A percentile compares a stretch with the other conserved stretches of the same genome.
These are phyloP conservation scores for Ophiostoma ips DNA, from an alignment of 2,329 filamentous ascomycete species.

Conservation along the genomic window DNA sequence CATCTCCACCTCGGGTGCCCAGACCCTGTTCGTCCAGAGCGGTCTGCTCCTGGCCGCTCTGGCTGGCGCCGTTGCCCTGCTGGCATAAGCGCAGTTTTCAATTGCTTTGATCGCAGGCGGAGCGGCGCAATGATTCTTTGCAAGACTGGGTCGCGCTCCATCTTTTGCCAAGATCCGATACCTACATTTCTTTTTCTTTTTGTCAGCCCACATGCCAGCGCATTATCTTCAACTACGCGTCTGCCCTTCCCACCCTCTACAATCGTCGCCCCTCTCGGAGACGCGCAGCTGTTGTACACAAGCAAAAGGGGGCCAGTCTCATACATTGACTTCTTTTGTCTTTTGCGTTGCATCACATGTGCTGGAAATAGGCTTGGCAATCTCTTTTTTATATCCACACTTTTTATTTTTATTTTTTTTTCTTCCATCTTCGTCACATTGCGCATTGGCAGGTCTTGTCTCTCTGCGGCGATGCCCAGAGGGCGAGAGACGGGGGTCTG, in stretches of 20 bases:
- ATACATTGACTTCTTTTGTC: too few species aligned
- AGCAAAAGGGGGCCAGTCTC: neutral
- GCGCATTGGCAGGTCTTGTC: neutral
- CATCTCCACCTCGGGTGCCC: conserved; percentile 18
- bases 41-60: conserved; percentile 27
- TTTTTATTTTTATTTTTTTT: neutral
- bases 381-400: neutral
- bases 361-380: neutral
- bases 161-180: neutral
- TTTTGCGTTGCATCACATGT: neutral
- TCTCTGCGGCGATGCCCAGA: neutral
- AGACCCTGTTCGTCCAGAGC: conserved; percentile 24
- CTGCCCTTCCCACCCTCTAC: too few species aligned
- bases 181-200: neutral
- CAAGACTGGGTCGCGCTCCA: neutral
- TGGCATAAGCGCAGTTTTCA: conserved; percentile 18
- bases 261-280: neutral
- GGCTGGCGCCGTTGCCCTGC: conserved; percentile 26
- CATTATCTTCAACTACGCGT: too few species aligned
- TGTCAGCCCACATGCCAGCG: too few species aligned
- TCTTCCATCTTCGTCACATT: neutral
- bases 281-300: neutral
- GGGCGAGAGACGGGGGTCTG: neutral
- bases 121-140: neutral
- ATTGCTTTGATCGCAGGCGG: too few species aligned